phyloP scores from a whole-genome alignment of 2,329 filamentous ascomycete genomes.

The Lachnellula subtilissima region DNA sequence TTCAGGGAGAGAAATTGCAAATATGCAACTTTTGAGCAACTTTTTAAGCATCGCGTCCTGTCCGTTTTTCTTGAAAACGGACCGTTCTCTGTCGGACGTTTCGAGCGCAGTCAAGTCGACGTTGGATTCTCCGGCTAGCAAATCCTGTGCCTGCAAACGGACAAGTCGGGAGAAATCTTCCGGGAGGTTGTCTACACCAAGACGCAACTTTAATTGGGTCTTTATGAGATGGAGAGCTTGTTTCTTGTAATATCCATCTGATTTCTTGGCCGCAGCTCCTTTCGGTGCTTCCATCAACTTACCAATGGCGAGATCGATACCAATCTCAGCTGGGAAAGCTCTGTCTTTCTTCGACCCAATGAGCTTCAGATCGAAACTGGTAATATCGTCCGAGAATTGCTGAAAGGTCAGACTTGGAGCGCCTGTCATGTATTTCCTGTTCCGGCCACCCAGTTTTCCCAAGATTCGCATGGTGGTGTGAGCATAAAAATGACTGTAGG shows the following conservation, averaged over 20 bases:
- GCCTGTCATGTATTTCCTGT: slow-evolving; percentile 90
- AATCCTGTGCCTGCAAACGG: slow-evolving; percentile 82
- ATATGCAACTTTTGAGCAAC: slow-evolving; percentile 83
- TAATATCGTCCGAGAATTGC: slow-evolving; percentile 78
- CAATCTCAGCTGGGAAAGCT: slow-evolving; percentile 80
- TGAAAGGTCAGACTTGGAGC: slow-evolving; percentile 80
- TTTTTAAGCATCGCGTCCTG: slow-evolving; percentile 81
- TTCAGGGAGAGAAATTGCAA: slow-evolving; percentile 75
- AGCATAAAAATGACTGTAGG: slow-evolving; percentile 95
- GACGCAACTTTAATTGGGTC: slow-evolving; percentile 82
- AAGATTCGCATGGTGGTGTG: slow-evolving; percentile 97
- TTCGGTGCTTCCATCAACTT: slow-evolving; percentile 81
- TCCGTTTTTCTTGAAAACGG: slow-evolving; percentile 78
- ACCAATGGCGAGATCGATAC: slow-evolving; percentile 81
- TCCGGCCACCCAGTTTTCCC: slow-evolving; percentile 91
- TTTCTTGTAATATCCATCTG: slow-evolving; percentile 83
- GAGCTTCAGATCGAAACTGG: slow-evolving; percentile 83
- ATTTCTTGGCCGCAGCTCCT: slow-evolving; percentile 45
- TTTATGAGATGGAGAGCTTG: slow-evolving; percentile 86
- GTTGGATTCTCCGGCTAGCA: slow-evolving; percentile 67
- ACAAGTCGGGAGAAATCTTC: slow-evolving; percentile 84
- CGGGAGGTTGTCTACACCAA: slow-evolving; percentile 81
- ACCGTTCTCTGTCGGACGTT: slow-evolving; percentile 72
- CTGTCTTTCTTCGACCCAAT: slow-evolving; percentile 86
- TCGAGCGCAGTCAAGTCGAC: slow-evolving; percentile 67